Conservation (phyloP, 345 rosid genomes). For the Turritis glabra region DNA sequence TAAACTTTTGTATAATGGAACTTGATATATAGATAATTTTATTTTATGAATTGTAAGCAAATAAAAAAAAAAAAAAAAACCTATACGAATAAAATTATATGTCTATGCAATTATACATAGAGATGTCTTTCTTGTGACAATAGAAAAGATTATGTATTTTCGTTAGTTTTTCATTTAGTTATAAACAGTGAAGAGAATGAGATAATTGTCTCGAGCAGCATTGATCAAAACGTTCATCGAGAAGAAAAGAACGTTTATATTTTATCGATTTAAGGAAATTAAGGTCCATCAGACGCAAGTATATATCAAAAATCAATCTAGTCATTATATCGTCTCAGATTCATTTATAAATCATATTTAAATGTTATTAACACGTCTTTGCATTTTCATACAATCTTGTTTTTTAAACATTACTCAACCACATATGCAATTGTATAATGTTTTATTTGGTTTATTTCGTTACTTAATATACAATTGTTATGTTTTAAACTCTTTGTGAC, state of each 20-base stretch:
- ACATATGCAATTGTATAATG: background rate
- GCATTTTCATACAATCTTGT: background rate
- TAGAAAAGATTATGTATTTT: no score
- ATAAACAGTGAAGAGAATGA: background rate
- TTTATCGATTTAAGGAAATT: background rate
- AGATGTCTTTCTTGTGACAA: no score
- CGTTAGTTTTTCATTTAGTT: background rate
- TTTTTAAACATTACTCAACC: constrained; percentile 5
- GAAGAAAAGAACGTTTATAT: background rate
- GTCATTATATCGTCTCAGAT: background rate
- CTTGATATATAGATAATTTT: no score
- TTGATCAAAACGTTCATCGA: background rate
- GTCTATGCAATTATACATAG: background rate
- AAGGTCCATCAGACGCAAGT: background rate
- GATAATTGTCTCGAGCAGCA: background rate
- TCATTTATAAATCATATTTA: background rate
- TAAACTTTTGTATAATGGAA: no score
- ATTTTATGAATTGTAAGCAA: no score
- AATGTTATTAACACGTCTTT: constrained; percentile 6
- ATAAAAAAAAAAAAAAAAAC: no score
- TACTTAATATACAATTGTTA: background rate
- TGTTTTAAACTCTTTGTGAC: background rate
- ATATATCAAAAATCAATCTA: background rate
- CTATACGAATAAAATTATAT: background rate
- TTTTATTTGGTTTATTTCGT: background rate